phyloP scores from a whole-genome alignment of 352 stramenopile genomes.

The Globisporangium recalcitrans region DNA sequence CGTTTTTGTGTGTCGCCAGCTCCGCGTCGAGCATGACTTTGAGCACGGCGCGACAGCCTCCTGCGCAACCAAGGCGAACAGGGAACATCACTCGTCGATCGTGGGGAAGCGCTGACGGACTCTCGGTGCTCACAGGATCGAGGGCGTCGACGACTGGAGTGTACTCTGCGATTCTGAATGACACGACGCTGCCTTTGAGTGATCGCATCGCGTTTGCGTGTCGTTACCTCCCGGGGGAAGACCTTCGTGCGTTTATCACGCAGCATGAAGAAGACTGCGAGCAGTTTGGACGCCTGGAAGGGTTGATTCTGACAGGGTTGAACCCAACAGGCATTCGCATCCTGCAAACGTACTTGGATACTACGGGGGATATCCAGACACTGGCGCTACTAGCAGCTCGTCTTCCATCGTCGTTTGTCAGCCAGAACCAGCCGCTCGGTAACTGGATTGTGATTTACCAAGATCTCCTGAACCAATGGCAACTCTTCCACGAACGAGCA shows the following conservation, averaged over 20 bases:
- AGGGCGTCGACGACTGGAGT: slow-evolving; percentile 25
- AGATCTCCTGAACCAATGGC: slow-evolving; percentile 90
- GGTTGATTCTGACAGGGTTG: slow-evolving; percentile 87
- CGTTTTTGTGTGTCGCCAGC: slow-evolving; percentile 59
- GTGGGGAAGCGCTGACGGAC: slow-evolving; percentile 60
- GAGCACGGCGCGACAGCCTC: slow-evolving; percentile 20
- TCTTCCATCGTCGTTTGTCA: slow-evolving; percentile 43
- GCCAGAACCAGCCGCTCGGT: slow-evolving; percentile 53
- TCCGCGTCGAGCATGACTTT: slow-evolving; percentile 26
- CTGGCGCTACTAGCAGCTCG: slow-evolving; percentile 81
- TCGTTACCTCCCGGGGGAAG: slow-evolving; percentile 77
- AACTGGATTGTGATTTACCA: slow-evolving; percentile 92
- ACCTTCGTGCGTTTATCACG: slow-evolving; percentile 82
- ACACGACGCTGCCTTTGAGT: slow-evolving; percentile 80
- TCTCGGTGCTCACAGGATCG: slow-evolving; percentile 27
- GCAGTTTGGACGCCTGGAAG: slow-evolving; percentile 83
- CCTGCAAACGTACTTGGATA: slow-evolving; percentile 90
- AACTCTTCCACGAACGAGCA: slow-evolving; percentile 91
- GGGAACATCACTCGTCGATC: slow-evolving; percentile 34
- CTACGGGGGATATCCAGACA: slow-evolving; percentile 89
- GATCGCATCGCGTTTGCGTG: slow-evolving; percentile 91
- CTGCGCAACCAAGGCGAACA: slow-evolving; percentile 24
- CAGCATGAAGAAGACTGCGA: slow-evolving; percentile 78
- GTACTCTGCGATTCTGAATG: slow-evolving; percentile 80
- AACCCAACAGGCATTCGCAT: slow-evolving; percentile 80